These are phyloP conservation scores for Leccinum huronense DNA, from an alignment of 1,284 basidiomycete genomes.

Conservation along the genomic window DNA sequence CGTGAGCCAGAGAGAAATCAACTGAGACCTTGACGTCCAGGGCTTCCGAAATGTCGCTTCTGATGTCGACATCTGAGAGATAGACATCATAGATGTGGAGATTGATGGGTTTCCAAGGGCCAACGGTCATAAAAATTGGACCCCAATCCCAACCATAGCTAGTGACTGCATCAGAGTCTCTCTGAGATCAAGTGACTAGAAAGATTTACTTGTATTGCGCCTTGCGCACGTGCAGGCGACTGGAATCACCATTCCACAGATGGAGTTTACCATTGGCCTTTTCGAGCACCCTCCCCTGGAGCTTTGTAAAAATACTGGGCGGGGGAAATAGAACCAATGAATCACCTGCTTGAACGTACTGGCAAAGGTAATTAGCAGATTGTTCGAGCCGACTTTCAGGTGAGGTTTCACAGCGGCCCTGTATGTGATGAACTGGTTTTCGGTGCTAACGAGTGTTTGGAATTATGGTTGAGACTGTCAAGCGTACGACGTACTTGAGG, in stretches of 20 bases:
- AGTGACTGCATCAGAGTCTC: slow-evolving; percentile 11
- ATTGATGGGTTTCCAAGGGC: slow-evolving; percentile 76
- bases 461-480: neutral
- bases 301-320: slow-evolving; percentile 4
- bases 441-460: slow-evolving; percentile 42
- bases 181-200: slow-evolving; percentile 1
- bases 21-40: slow-evolving; percentile 52
- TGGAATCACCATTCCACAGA: slow-evolving; percentile 87
- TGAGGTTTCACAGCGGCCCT: slow-evolving; percentile 56
- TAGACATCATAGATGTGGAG: slow-evolving; percentile 66
- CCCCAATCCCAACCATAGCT: slow-evolving; percentile 90
- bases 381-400: slow-evolving; percentile 61
- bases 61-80: slow-evolving; percentile 64
- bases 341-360: slow-evolving; percentile 73
- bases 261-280: slow-evolving; percentile 56
- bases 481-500: slow-evolving; percentile 46
- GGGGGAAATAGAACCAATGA: neutral
- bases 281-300: slow-evolving; percentile 64
- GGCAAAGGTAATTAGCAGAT: slow-evolving; percentile 67
- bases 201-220: slow-evolving; percentile 76
- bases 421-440: slow-evolving; percentile 79
- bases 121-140: slow-evolving; percentile 72
- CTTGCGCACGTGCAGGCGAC: slow-evolving; percentile 83
- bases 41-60: slow-evolving; percentile 50
- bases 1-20: slow-evolving; percentile 43